phyloP scores from a whole-genome alignment of 225 moss, liverwort and hornwort genomes.

The Marchantia paleacea region DNA sequence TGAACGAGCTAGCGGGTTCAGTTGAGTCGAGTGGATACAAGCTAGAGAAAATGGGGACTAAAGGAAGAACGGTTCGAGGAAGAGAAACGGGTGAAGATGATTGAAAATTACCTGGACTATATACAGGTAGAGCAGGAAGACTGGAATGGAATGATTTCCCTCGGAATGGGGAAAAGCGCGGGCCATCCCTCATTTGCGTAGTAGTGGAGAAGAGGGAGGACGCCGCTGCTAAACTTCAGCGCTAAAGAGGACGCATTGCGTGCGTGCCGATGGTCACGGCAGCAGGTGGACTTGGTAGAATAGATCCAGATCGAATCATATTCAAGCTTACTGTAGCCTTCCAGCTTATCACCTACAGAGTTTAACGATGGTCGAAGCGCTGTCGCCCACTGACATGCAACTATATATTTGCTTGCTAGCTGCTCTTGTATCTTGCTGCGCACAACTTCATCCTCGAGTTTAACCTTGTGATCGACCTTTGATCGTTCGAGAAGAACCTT shows the following conservation, averaged over 20 bases:
- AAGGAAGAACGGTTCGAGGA: background rate
- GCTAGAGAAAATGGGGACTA: background rate
- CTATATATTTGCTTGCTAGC: no score
- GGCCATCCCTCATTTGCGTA: constrained; percentile 11
- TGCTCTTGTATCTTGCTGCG: no score
- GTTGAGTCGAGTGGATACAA: no score
- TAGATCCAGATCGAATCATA: no score
- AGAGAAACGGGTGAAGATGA: background rate
- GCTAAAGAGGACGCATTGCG: background rate
- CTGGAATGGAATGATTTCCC: constrained; percentile 1
- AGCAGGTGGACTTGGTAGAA: background rate
- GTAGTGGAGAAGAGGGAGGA: background rate
- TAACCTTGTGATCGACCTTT: no score
- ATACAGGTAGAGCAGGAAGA: background rate
- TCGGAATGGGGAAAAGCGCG: background rate
- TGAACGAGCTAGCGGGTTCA: no score
- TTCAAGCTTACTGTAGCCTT: no score
- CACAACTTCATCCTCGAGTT: no score
- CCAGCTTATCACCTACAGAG: no score
- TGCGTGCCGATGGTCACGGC: background rate
- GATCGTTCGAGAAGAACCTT: no score
- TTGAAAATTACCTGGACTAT: background rate
- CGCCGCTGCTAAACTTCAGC: constrained; percentile 7
- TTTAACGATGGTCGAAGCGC: no score
- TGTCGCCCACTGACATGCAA: no score